These are phyloP conservation scores for Trypanosoma brucei DNA, from an alignment of 208 protist genomes.

Conservation along the genomic window DNA sequence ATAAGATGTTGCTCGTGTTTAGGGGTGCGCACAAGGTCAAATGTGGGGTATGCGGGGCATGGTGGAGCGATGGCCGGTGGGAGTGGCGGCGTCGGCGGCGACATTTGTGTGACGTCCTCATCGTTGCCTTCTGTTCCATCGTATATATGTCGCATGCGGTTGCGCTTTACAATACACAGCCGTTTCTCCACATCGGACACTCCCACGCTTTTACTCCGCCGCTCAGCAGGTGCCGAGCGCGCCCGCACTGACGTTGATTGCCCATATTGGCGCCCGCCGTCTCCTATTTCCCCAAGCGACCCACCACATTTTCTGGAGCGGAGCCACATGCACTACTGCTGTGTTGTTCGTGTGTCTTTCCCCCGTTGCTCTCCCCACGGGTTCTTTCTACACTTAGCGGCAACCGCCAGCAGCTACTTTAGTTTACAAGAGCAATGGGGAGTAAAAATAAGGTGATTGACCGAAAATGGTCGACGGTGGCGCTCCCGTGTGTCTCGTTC, in stretches of 20 bases:
- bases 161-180: conserved; percentile 74
- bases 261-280: not conserved
- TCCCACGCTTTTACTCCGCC: conserved; percentile 16
- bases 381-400: no score
- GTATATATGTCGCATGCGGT: conserved; percentile 18
- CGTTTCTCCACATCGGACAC: conserved; percentile 62
- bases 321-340: conserved; percentile 27
- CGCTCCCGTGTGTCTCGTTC: no score
- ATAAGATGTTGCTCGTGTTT: conserved; percentile 75
- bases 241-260: not conserved
- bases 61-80: conserved; percentile 30
- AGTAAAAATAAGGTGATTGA: no score
- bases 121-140: not conserved
- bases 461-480: no score
- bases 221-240: conserved; percentile 24
- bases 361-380: no score
- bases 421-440: no score
- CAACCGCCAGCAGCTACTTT: no score
- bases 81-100: not conserved
- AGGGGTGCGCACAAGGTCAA: conserved; percentile 38
- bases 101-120: not conserved
- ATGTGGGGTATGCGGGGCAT: conserved; percentile 61
- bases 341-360: no score
- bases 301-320: conserved; percentile 20
- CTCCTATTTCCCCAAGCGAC: not conserved